phyloP scores from a whole-genome alignment of 306 rosid genomes.

The Trifolium fragiferum region DNA sequence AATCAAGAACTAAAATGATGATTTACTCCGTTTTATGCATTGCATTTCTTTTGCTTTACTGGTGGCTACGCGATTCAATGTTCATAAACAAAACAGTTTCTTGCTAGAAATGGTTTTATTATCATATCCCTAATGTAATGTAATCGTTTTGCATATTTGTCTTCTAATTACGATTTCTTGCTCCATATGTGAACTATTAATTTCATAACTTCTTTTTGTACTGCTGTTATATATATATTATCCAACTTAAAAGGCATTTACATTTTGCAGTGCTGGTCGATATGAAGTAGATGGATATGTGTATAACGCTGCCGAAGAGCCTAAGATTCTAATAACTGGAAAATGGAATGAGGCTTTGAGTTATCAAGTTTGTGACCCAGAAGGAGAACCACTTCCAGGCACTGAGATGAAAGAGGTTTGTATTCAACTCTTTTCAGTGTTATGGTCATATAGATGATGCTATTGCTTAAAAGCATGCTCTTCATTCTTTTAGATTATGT shows the following conservation, averaged over 20 bases:
- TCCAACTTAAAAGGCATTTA: slow-evolving; percentile 36
- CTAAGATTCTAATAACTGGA: slow-evolving; percentile 87
- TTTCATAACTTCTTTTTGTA: slow-evolving; percentile 1
- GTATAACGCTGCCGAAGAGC: slow-evolving; percentile 82
- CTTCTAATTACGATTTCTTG: neutral
- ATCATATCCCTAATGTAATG: neutral
- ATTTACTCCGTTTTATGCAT: neutral
- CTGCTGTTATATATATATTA: no score
- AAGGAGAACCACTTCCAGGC: slow-evolving; percentile 92
- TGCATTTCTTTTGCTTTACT: neutral
- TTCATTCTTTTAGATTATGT: slow-evolving; percentile 5
- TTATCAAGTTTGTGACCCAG: slow-evolving; percentile 84
- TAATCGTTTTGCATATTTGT: slow-evolving; percentile 14
- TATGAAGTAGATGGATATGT: slow-evolving; percentile 92
- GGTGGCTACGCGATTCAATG: neutral
- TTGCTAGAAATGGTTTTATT: neutral
- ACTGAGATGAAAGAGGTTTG: slow-evolving; percentile 86
- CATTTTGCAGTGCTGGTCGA: slow-evolving; percentile 75
- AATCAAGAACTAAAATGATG: no score
- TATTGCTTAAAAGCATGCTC: neutral
- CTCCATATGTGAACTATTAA: neutral
- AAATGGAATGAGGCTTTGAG: slow-evolving; percentile 88
- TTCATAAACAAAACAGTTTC: neutral
- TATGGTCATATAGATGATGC: slow-evolving; percentile 7
- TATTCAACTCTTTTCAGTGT: slow-evolving; percentile 21